Conservation (phyloP, 2,329 filamentous ascomycete genomes). For the Colletotrichum orchidophilum region DNA sequence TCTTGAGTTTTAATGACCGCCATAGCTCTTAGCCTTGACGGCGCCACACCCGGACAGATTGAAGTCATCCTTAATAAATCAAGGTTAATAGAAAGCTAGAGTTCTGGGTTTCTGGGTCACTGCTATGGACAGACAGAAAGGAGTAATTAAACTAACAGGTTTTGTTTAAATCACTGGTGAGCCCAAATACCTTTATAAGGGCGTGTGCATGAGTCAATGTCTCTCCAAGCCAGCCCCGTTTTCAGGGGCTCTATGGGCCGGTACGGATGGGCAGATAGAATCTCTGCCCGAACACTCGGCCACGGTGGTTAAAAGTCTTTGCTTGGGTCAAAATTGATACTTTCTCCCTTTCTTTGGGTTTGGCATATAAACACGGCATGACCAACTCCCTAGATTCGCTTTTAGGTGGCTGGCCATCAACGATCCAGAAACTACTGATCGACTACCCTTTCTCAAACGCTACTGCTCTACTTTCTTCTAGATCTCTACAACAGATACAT, state of each 20-base stretch:
- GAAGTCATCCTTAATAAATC: too few species aligned
- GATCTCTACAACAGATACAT: neutral
- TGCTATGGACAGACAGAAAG: too few species aligned
- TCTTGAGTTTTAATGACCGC: too few species aligned
- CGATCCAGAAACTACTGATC: neutral
- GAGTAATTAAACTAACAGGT: too few species aligned
- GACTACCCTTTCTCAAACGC: neutral
- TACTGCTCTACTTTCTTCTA: neutral
- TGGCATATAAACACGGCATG: neutral
- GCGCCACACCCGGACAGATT: too few species aligned
- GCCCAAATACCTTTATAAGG: too few species aligned
- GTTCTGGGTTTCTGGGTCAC: too few species aligned
- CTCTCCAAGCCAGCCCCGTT: neutral
- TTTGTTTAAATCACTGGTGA: too few species aligned
- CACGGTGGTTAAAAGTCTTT: neutral
- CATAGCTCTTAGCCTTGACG: too few species aligned
- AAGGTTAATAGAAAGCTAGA: too few species aligned
- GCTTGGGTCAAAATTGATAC: neutral
- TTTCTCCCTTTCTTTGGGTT: neutral
- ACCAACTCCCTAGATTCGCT: neutral
- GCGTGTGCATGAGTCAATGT: too few species aligned
- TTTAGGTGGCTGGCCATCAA: neutral
- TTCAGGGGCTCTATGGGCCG: neutral
- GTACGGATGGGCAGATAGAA: neutral
- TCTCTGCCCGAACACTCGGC: neutral